Evolutionary conservation across 2,329 filamentous ascomycete genomes (phyloP).

Genomic region (Cordyceps pruinosa): DNA sequence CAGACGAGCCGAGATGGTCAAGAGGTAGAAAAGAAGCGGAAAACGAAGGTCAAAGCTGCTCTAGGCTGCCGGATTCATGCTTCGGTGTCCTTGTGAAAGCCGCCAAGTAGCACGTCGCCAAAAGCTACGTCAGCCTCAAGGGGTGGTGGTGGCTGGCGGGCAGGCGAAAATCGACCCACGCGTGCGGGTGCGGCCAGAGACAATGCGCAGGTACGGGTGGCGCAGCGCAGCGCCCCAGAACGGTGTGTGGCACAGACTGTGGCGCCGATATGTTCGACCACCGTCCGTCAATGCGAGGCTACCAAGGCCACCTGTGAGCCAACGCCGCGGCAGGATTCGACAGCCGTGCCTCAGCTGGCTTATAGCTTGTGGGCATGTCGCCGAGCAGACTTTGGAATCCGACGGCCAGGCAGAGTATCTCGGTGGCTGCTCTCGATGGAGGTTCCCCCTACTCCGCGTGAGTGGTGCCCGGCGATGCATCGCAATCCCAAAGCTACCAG

Average conservation of each 20-base stretch:
- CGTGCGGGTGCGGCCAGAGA: not conserved
- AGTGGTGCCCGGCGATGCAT: not conserved
- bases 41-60: not conserved
- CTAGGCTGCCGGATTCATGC: slow-evolving; percentile 2
- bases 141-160: not conserved
- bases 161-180: not conserved
- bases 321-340: too few species aligned
- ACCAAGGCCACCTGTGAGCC: too few species aligned
- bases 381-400: too few species aligned
- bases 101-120: slow-evolving; percentile 1
- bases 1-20: not conserved
- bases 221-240: not conserved
- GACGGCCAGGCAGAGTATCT: too few species aligned
- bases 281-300: too few species aligned
- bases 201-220: not conserved
- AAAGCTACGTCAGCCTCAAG: slow-evolving; percentile 10
- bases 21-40: not conserved
- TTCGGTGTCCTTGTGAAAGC: slow-evolving; percentile 1
- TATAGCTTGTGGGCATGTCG: too few species aligned
- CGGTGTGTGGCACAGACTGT: not conserved
- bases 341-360: too few species aligned
- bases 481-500: not conserved
- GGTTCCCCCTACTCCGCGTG: too few species aligned
- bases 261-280: not conserved
- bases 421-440: too few species aligned